Base-by-base conservation (phyloP, 2,329 filamentous ascomycete species). In the Aureobasidium pullulans region DNA sequence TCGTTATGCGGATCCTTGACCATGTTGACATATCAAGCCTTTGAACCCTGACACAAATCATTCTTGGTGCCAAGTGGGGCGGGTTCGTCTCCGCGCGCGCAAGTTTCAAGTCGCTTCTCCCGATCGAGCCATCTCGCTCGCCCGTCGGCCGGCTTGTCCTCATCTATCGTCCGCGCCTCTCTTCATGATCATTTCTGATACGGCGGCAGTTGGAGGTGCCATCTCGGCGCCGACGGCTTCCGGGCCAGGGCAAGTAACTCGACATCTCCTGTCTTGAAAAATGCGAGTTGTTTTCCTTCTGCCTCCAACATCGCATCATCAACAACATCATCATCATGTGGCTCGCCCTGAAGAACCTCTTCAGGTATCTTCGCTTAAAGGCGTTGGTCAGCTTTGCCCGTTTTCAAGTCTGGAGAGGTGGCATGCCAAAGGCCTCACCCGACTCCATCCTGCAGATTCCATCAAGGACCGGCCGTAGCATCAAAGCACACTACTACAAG, bases 401-500 rank as follows among this genome's bases (percentile, higher is more conserved):
- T 8, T 19, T 64, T 4, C 9, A 54, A 13, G 16, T 62, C 44
- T 59, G 47, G 48, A 34, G 37, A 40, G 10, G 39, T 4, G 47
- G 57, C 10, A 16, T 36, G 28, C 37, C 40, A 7, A 53, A 52
- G n/a, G 11, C 57, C 39, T 46, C 34, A 5, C 57, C 57, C n/a
- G 49, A 60, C 40, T 46, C 39, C 1, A 32, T 61, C 13, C 23
- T 57, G 37, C 48, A 63, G 9, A 62, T 69, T 16, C 65, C 67
- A 2, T 69, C 68, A 9, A 60, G 66, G 32, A 19, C 50, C 1
- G 43, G 48, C 2, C 61, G 61, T 31, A 60, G 28, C 43, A 68
- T 69, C 61, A 63, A 61, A 37, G 65, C 63, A 10, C 59, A 68
- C 58, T 36, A 69, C 49, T 69, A 69, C 61, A 43, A 49, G 6